A percentile compares a stretch with the other conserved stretches of the same genome.
phyloP scores from a whole-genome alignment of 352 stramenopile species.

The Phytophthora pini region DNA sequence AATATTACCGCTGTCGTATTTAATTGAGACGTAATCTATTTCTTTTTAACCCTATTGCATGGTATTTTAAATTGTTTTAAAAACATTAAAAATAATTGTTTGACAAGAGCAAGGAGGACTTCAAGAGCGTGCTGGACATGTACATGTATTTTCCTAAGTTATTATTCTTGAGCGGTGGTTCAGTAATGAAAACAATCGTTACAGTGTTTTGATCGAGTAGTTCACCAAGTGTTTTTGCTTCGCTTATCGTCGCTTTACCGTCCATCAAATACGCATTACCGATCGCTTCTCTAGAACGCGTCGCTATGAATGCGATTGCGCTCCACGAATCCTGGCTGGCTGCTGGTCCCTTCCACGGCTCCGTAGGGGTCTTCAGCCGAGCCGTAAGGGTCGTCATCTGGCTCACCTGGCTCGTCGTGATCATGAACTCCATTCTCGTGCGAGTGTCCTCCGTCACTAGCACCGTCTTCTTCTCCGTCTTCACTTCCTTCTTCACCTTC shows the following conservation, averaged over 20 bases:
- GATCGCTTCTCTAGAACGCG: constrained; percentile 50
- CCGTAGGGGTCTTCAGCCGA: constrained; percentile 16
- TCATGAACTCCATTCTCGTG: constrained; percentile 16
- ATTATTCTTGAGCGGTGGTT: too few relatives aligned
- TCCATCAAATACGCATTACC: constrained; percentile 10
- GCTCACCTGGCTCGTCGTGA: constrained; percentile 9
- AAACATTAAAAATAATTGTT: too few relatives aligned
- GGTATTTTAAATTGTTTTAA: too few relatives aligned
- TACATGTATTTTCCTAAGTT: too few relatives aligned
- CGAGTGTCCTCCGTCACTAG: constrained; percentile 16
- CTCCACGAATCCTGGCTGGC: constrained; percentile 56
- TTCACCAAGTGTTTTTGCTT: constrained; percentile 7
- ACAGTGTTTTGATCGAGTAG: too few relatives aligned
- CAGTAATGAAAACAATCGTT: too few relatives aligned
- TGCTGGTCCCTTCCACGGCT: constrained; percentile 41
- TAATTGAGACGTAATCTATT: background rate
- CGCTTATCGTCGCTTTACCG: constrained; percentile 3
- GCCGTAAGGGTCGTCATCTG: constrained; percentile 18
- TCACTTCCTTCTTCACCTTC: constrained; percentile 55
- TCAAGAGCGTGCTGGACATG: too few relatives aligned
- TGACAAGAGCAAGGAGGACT: too few relatives aligned
- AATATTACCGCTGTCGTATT: background rate
- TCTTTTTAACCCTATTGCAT: too few relatives aligned
- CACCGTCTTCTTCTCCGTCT: constrained; percentile 18
- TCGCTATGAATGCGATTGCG: constrained; percentile 62